Evolutionary conservation across 257 asterid species (phyloP).

Genomic region (Petunia secreta): DNA sequence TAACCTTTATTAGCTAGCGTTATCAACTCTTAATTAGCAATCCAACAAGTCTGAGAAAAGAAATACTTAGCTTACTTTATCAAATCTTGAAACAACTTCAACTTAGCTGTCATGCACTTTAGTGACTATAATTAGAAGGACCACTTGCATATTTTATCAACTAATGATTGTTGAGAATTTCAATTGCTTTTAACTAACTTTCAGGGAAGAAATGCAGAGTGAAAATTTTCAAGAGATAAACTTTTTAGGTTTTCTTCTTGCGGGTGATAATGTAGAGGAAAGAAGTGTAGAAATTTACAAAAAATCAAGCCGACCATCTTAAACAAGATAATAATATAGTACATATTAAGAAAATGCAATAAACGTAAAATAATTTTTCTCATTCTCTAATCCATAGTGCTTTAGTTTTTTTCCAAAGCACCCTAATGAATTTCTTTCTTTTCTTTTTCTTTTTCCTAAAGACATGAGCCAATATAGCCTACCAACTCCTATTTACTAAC

Average conservation of each 20-base stretch:
- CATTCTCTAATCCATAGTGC: slow-evolving; percentile 4
- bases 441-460: background rate
- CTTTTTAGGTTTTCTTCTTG: background rate
- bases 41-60: slow-evolving; percentile 1
- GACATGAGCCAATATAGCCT: slow-evolving; percentile 17
- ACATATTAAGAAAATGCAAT: slow-evolving; percentile 15
- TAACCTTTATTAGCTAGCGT: background rate
- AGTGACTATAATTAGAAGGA: background rate
- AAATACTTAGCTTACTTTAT: background rate
- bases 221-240: background rate
- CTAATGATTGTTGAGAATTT: slow-evolving; percentile 31
- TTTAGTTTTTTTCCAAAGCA: slow-evolving; percentile 12
- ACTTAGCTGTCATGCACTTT: slow-evolving; percentile 28
- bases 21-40: background rate
- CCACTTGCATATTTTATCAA: slow-evolving; percentile 21
- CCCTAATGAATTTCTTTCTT: slow-evolving; percentile 3
- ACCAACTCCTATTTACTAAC: slow-evolving; percentile 20
- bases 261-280: background rate
- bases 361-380: slow-evolving; percentile 16
- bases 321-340: background rate
- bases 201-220: slow-evolving; percentile 24
- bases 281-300: background rate
- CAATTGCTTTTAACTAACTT: slow-evolving; percentile 28
- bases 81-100: background rate
- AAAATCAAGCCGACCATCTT: background rate